Base-by-base conservation (phyloP, 441 rosid species). In the Pelargonium myrrhifolium region DNA sequence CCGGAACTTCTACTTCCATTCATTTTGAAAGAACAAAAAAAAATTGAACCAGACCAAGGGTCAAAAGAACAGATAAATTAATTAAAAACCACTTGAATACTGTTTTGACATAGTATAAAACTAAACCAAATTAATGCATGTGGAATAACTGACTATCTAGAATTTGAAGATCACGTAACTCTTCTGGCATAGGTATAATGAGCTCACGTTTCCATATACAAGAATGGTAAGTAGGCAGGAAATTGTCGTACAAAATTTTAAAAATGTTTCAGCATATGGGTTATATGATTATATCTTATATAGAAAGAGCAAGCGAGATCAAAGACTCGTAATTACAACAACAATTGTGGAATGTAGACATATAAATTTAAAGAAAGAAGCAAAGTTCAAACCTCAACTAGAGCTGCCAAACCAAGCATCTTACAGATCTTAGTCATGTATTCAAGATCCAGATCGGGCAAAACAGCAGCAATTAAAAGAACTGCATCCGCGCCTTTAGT, bases 401-500 rank as follows among this genome's bases (percentile, higher is more conserved):
- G 87, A 10, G 93, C 83, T 40, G 97, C 76, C 86, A 94, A 75
- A 70, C 94, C 94, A 73, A 94, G 92, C 77, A 82, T 72, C 86
- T 89, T 89, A 86, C 92, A 88, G 75, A 94, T 85, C 77, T 83
- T 83, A 64, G 69, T 68, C 90, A 94, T 84, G 84, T 92, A 89
- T 73, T 67, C 75, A 75, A 94, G 87, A 74, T 94, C 97, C 53
- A 86, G 83, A 78, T 91, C 96, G 20, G 95, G 89, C 83, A 93
- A 82, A 71, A 92, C 82, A 62, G 93, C 99, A 76, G 98, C 99
- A 72, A 94, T 94, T 67, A 94, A 81, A 79, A 92, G 87, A 59
- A 94, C 68, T 1, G 97, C 96, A 21, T 94, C 99, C 11, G 99
- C 99, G 7, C 99, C 99, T 84, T 89, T 92, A 65, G 65, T 51